Evolutionary conservation across 441 rosid genomes (phyloP).

Genomic region (Syzygium syzygioides): DNA sequence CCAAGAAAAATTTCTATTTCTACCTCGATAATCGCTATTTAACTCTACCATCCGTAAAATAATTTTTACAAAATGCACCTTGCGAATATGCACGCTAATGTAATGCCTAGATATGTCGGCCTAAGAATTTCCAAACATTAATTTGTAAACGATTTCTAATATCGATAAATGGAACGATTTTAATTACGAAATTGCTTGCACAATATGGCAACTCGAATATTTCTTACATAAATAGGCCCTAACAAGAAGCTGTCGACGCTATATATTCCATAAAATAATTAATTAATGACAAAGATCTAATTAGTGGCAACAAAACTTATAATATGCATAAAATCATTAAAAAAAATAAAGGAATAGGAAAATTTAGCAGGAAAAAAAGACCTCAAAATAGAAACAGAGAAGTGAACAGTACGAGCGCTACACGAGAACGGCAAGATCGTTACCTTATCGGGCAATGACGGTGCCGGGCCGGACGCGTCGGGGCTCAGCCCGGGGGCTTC

Average conservation of each 20-base stretch:
- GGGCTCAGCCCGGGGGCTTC: conserved; percentile 60
- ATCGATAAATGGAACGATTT: not conserved
- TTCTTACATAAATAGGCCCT: not conserved
- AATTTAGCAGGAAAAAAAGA: not conserved
- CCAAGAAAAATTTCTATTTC: not conserved
- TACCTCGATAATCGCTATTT: not conserved
- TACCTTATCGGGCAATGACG: conserved; percentile 40
- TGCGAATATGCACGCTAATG: not conserved
- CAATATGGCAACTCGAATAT: not conserved
- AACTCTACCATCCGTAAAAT: not conserved
- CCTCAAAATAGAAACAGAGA: not conserved
- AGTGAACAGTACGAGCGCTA: not conserved
- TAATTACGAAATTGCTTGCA: not conserved
- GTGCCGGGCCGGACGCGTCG: conserved; percentile 27
- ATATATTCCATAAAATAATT: not conserved
- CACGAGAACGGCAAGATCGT: not conserved
- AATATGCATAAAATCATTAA: not conserved
- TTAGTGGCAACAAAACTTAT: not conserved
- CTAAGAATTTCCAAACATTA: not conserved
- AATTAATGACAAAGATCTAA: not conserved
- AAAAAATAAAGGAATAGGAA: not conserved
- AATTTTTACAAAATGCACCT: not conserved
- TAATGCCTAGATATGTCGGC: not conserved
- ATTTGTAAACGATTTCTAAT: not conserved
- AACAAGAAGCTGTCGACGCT: not conserved